Base-by-base conservation (phyloP, 2,329 filamentous ascomycete genomes). In the Fusarium nematophilum region DNA sequence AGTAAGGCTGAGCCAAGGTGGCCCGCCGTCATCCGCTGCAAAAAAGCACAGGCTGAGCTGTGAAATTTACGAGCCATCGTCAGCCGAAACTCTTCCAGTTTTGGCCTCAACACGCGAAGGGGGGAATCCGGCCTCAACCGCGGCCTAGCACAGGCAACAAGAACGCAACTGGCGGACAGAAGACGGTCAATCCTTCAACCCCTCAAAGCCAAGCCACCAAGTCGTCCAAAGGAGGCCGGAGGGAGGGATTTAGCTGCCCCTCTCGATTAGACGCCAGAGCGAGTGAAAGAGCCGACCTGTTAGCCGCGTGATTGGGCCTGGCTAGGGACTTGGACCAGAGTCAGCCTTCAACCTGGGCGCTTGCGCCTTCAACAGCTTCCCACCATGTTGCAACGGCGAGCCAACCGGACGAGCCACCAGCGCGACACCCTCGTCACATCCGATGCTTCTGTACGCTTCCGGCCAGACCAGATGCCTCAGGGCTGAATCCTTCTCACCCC, bases 221-320 rank as follows among this genome's bases (percentile, higher is more conserved):
- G 26, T 59, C 55, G 53, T 51, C 44, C 37, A 57, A 59, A 33
- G 46, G 49, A 57, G n/a, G n/a, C n/a, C n/a, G n/a, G n/a, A n/a
- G n/a, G 60, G 59, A 50, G 44, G 33, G 17, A 43, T 39, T 33
- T 21, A 37, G 29, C 42, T 39, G 49, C 10, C 58, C 60, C 54
- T 66, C 62, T 59, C 53, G 59, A 63, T 70, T 72, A 73, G 67
- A 72, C 71, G 71, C 71, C 69, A 59, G 50, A 33, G 60, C 39
- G 40, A 61, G 61, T 59, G 61, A 64, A 65, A 72, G 66, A 69
- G 62, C 63, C 66, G 65, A 72, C 65, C 46, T 48, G 33, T 57
- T 62, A 64, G 61, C 55, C 53, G 62, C 64, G 62, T 71, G 70
- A 71, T 73, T 73, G 70, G 69, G 46, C 59, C 49, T 57, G 39